Conservation (phyloP, 345 rosid genomes). For the Erucastrum elatum region DNA sequence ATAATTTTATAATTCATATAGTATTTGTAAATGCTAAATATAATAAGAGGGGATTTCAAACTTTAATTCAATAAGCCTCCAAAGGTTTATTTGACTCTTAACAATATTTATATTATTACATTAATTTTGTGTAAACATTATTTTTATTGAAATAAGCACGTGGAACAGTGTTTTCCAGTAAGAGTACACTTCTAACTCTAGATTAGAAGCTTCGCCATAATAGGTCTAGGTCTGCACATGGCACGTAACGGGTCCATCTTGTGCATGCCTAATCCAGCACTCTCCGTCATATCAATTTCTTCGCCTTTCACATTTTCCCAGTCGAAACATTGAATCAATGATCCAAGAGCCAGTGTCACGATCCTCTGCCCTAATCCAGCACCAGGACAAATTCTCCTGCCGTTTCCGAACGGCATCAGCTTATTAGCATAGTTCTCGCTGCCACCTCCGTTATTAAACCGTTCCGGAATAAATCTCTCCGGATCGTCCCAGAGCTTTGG, state of each 20-base stretch:
- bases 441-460: constrained; percentile 32
- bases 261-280: constrained; percentile 42
- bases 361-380: constrained; percentile 41
- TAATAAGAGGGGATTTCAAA: no score
- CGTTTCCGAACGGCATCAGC: constrained; percentile 51
- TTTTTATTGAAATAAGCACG: not conserved
- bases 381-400: constrained; percentile 59
- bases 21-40: no score
- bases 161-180: not conserved
- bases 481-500: constrained; percentile 49
- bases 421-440: constrained; percentile 32
- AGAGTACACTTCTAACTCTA: not conserved
- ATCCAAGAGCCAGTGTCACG: constrained; percentile 29
- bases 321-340: constrained; percentile 42
- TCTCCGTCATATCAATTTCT: constrained; percentile 48
- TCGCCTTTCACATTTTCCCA: constrained; percentile 23
- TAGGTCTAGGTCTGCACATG: constrained; percentile 33
- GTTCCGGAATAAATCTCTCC: constrained; percentile 43
- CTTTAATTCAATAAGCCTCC: no score
- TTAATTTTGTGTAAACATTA: not conserved
- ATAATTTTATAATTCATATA: no score
- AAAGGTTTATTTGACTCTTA: no score
- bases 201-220: constrained; percentile 3
- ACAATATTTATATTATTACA: no score
- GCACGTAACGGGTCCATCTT: constrained; percentile 46